Base-by-base conservation (phyloP, 345 rosid species). In the Fremontodendron californicum region DNA sequence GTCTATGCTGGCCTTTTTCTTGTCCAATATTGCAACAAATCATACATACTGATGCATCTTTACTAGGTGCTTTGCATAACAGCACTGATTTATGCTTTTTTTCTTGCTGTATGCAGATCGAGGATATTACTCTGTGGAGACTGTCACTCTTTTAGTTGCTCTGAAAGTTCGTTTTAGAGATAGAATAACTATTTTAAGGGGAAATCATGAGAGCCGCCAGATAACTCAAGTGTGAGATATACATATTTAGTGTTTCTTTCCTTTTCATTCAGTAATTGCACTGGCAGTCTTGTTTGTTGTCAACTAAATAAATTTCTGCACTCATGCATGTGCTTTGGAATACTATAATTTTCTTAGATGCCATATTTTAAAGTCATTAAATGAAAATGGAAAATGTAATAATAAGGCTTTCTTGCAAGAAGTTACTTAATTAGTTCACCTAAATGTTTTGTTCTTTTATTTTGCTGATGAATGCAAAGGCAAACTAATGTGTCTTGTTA, bases 111-210 rank as follows among this genome's bases (percentile, higher is more conserved):
- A 69, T 85, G 88, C 87, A 87, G 90, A 87, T 84, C 85, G 90
- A 29, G 90, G 90, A 12, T 87, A 87, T 80, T 87, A 87, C 78
- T 87, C 90, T 1, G 90, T 87, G 76, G 90, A 87, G 86, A 87
- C 90, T 12, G 88, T 87, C 54, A 78, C 86, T n/a, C 88, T 87
- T 66, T 77, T 87, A 81, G 90, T 87, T 35, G 90, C 90, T 1
- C 77, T 87, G 78, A 87, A 87, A 85, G 88, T 87, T 40, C 88
- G 88, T 62, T n/a, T n/a, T n/a, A n/a, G n/a, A n/a, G n/a, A n/a
- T n/a, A n/a, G n/a, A n/a, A n/a, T n/a, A n/a, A n/a, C n/a, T n/a
- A n/a, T n/a, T n/a, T n/a, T n/a, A n/a, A n/a, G n/a, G n/a, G n/a
- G n/a, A n/a, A n/a, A n/a, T n/a, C n/a, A n/a, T n/a, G n/a, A n/a